phyloP scores from a whole-genome alignment of 2,329 filamentous ascomycete genomes.

The Catunica adiposa region DNA sequence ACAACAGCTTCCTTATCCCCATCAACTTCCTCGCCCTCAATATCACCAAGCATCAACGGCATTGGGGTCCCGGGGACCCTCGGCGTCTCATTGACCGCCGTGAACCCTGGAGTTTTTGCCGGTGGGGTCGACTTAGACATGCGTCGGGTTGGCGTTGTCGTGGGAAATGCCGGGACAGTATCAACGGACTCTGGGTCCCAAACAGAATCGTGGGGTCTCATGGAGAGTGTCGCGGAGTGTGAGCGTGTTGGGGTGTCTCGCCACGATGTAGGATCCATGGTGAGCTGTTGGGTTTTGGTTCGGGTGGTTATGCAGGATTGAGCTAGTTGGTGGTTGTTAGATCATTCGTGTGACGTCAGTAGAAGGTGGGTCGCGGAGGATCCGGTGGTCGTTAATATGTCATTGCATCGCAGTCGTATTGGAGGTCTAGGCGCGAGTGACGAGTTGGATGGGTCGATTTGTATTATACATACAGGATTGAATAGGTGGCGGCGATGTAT shows the following conservation, averaged over 20 bases:
- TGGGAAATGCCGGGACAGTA: neutral
- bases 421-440: too few relatives aligned
- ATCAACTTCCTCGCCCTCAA: neutral
- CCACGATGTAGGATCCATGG: neutral
- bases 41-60: neutral
- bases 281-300: neutral
- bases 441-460: too few relatives aligned
- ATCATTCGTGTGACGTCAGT: neutral
- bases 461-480: too few relatives aligned
- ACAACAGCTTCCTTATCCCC: neutral
- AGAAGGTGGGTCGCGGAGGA: neutral
- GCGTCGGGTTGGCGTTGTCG: neutral
- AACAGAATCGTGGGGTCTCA: neutral
- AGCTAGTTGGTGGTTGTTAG: neutral
- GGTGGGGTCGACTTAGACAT: neutral
- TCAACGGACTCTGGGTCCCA: neutral
- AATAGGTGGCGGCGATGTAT: too few relatives aligned
- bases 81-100: neutral
- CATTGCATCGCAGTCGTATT: too few relatives aligned
- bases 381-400: too few relatives aligned
- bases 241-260: neutral
- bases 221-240: neutral
- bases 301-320: neutral
- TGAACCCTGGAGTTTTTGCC: neutral
- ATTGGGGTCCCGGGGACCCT: neutral